phyloP scores from a whole-genome alignment of 257 asterid genomes.

The Fraxinus pennsylvanica region DNA sequence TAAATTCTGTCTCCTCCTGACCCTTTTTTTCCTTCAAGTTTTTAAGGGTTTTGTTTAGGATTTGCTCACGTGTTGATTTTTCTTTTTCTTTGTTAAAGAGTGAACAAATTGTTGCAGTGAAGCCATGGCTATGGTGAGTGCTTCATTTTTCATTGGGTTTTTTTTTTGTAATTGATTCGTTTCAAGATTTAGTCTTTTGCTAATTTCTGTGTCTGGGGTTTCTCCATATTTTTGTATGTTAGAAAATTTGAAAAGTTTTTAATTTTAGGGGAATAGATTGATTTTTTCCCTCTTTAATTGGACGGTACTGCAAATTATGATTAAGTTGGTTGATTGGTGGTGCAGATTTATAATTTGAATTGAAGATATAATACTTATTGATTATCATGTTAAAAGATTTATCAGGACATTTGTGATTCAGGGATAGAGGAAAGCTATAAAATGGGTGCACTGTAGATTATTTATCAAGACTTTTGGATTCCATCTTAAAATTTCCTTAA shows the following conservation, averaged over 20 bases:
- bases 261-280: not conserved
- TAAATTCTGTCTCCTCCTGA: not conserved
- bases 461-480: too few relatives aligned
- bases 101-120: slow-evolving; percentile 24
- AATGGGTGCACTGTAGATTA: not conserved
- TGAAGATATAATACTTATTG: not conserved
- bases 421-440: not conserved
- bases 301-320: not conserved
- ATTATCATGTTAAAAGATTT: not conserved
- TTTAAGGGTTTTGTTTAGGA: not conserved
- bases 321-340: not conserved
- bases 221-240: not conserved
- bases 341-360: not conserved
- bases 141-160: not conserved
- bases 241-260: not conserved
- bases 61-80: not conserved
- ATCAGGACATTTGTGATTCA: not conserved
- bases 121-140: slow-evolving; percentile 75
- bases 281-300: not conserved
- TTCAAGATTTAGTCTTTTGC: not conserved
- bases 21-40: not conserved
- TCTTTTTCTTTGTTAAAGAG: not conserved
- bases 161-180: slow-evolving; percentile 25
- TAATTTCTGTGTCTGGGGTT: not conserved
- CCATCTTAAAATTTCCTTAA: too few relatives aligned